A percentile compares a stretch with the other conserved stretches of the same genome.
phyloP scores from a whole-genome alignment of 805 yeast genomes.

The Lachancea mirantina region DNA sequence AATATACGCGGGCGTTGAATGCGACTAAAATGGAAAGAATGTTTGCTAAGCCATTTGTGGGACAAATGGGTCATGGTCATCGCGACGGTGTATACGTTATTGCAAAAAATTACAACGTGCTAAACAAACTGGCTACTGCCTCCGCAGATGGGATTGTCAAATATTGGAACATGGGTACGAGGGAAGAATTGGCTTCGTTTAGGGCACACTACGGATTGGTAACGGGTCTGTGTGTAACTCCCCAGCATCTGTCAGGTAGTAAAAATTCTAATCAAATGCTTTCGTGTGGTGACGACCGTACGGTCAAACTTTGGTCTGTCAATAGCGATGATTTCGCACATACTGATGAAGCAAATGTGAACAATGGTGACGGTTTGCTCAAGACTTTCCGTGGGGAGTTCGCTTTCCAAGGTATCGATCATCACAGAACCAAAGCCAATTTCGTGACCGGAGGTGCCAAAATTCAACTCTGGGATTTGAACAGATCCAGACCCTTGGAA shows the following conservation, averaged over 20 bases:
- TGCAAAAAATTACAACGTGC: conserved; percentile 64
- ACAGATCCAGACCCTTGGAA: conserved; percentile 68
- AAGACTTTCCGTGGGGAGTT: conserved; percentile 80
- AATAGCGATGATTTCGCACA: conserved; percentile 42
- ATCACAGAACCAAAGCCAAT: conserved; percentile 61
- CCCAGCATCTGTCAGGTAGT: conserved; percentile 27
- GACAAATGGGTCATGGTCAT: conserved; percentile 92
- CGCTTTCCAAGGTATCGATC: conserved; percentile 80
- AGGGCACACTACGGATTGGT: conserved; percentile 89
- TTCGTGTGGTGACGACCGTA: conserved; percentile 88
- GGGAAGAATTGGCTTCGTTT: conserved; percentile 68
- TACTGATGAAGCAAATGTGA: conserved; percentile 28
- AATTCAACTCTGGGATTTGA: conserved; percentile 88
- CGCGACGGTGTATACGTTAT: conserved; percentile 87
- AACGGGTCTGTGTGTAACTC: conserved; percentile 74
- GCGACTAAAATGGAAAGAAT: conserved; percentile 93
- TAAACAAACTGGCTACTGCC: conserved; percentile 80
- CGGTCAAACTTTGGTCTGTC: conserved; percentile 84
- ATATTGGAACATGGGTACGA: conserved; percentile 82
- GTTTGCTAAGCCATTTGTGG: conserved; percentile 96
- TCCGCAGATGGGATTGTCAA: conserved; percentile 94
- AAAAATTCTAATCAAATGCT: conserved; percentile 42
- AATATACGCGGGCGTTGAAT: conserved; percentile 86
- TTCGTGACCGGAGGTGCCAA: conserved; percentile 92
- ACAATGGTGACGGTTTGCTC: conserved; percentile 46